Conservation (phyloP, 768 basidiomycete species). For the Lentinula sp. region DNA sequence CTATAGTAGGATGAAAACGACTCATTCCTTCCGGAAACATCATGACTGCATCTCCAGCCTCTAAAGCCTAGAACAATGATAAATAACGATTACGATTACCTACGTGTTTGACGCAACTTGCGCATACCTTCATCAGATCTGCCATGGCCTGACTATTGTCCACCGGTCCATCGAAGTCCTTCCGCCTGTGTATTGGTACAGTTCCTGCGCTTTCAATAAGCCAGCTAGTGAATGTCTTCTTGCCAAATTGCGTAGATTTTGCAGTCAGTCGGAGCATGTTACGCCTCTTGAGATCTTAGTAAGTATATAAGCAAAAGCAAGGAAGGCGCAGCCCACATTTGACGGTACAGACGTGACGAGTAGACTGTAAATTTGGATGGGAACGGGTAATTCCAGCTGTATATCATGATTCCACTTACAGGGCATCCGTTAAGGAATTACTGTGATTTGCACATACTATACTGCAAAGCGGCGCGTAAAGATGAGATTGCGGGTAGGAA, state of each 20-base stretch:
- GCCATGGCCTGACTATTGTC: conserved; percentile 71
- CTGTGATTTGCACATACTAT: conserved; percentile 85
- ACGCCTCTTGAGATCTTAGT: conserved; percentile 43
- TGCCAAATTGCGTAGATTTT: conserved; percentile 83
- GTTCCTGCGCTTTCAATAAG: conserved; percentile 86
- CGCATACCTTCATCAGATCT: conserved; percentile 56
- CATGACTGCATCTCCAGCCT: conserved; percentile 72
- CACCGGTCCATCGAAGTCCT: conserved; percentile 54
- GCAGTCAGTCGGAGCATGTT: conserved; percentile 82
- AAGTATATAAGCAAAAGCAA: background rate
- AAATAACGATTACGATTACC: background rate
- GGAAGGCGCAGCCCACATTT: conserved; percentile 33
- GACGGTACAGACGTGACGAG: conserved; percentile 71
- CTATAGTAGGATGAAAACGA: conserved; percentile 80
- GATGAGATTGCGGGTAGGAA: background rate
- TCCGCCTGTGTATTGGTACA: conserved; percentile 72
- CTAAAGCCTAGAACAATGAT: conserved; percentile 50
- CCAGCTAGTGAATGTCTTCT: conserved; percentile 82
- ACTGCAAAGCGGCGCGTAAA: conserved; percentile 28
- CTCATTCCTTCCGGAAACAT: conserved; percentile 86
- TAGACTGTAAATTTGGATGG: conserved; percentile 35
- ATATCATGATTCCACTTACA: conserved; percentile 40
- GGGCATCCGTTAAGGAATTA: conserved; percentile 81
- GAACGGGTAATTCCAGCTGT: background rate
- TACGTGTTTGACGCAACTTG: conserved; percentile 1